Conservation (phyloP, 139 green algal genomes). For the Chlamydomonas sp. region DNA sequence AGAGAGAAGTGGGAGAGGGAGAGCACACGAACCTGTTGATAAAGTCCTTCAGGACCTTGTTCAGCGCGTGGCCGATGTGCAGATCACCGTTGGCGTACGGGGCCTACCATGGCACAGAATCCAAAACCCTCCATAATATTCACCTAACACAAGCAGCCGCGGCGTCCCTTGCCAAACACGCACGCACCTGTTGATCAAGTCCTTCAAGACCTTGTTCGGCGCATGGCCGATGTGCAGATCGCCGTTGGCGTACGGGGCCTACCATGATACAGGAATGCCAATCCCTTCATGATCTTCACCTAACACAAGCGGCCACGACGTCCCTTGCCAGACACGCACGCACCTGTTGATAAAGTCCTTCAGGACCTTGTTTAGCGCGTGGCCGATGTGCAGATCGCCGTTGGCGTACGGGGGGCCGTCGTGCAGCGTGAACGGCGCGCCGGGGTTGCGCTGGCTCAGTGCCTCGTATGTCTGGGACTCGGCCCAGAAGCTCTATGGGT, state of each 20-base stretch:
- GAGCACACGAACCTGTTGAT: too few relatives aligned
- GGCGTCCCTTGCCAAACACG: too few relatives aligned
- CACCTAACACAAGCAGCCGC: background rate
- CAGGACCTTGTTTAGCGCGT: slow-evolving; percentile 98
- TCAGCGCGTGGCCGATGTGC: slow-evolving; percentile 97
- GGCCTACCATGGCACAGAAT: too few relatives aligned
- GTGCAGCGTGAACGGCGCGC: slow-evolving; percentile 82
- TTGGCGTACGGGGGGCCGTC: slow-evolving; percentile 99
- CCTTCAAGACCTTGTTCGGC: slow-evolving; percentile 87
- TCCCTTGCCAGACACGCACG: too few relatives aligned
- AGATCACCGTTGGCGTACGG: slow-evolving; percentile 98
- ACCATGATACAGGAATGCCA: too few relatives aligned
- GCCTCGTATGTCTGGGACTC: background rate
- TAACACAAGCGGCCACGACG: background rate
- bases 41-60: slow-evolving; percentile 73
- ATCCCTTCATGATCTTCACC: background rate
- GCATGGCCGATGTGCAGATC: slow-evolving; percentile 97
- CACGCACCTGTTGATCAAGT: slow-evolving; percentile 43
- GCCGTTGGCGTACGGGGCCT: slow-evolving; percentile 98
- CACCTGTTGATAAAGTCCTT: slow-evolving; percentile 93
- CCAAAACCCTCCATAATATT: too few relatives aligned
- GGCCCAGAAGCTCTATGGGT: too few relatives aligned
- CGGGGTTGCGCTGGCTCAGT: background rate
- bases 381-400: slow-evolving; percentile 94
- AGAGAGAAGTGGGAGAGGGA: too few relatives aligned